phyloP scores from a whole-genome alignment of 2,329 filamentous ascomycete genomes.

The Penicillium decumbens region DNA sequence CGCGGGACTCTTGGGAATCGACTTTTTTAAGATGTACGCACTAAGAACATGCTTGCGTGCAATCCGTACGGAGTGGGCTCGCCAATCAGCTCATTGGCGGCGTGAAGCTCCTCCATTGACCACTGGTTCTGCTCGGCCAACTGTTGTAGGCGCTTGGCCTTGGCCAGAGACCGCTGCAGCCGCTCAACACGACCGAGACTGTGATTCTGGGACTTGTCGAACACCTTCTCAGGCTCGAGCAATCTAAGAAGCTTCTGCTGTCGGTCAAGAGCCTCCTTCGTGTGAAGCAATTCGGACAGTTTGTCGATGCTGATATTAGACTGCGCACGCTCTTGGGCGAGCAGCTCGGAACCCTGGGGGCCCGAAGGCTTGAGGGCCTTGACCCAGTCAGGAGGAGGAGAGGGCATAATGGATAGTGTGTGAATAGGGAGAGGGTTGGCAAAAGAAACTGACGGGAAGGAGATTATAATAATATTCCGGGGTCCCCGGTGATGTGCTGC shows the following conservation, averaged over 20 bases:
- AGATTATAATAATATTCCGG: conserved; percentile 6
- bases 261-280: conserved; percentile 58
- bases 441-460: conserved; percentile 5
- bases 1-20: background rate
- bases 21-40: conserved; percentile 31
- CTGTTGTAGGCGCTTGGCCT: conserved; percentile 65
- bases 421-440: background rate
- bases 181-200: conserved; percentile 65
- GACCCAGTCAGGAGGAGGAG: conserved; percentile 58
- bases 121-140: conserved; percentile 64
- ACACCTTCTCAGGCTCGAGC: conserved; percentile 64
- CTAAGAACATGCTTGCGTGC: conserved; percentile 66
- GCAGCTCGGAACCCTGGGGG: conserved; percentile 65
- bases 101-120: conserved; percentile 58
- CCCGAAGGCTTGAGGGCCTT: conserved; percentile 61
- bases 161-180: conserved; percentile 64
- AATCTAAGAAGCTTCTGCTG: conserved; percentile 59
- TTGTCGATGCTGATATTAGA: conserved; percentile 64
- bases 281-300: conserved; percentile 65
- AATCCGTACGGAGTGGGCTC: conserved; percentile 71
- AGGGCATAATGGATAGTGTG: conserved; percentile 28
- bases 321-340: conserved; percentile 62
- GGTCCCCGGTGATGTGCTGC: conserved; percentile 9
- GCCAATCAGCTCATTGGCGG: conserved; percentile 64
- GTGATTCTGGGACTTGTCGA: conserved; percentile 75